Evolutionary conservation across 2,329 filamentous ascomycete species (phyloP).

Genomic region (Colletotrichum agaves): DNA sequence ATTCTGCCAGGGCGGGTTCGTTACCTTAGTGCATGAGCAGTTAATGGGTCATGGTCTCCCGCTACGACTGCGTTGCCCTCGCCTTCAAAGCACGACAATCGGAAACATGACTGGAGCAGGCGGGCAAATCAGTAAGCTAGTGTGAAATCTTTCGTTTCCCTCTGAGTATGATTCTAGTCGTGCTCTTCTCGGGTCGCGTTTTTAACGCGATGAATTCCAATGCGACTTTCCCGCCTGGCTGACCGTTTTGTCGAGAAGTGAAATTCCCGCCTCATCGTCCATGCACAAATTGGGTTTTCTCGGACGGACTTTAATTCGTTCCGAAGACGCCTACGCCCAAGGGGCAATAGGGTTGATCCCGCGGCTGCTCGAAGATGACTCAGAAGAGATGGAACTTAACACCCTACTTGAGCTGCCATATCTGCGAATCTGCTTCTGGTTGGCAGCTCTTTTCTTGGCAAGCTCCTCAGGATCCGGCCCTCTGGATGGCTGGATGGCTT

Average conservation of each 20-base stretch:
- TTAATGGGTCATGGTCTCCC: not conserved
- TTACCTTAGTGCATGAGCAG: too few species aligned
- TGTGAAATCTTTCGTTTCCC: not conserved
- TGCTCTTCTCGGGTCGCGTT: not conserved
- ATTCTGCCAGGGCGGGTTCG: not conserved
- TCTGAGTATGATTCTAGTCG: not conserved
- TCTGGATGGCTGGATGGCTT: conserved; percentile 58
- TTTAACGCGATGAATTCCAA: conserved; percentile 7
- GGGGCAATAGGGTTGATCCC: conserved; percentile 47
- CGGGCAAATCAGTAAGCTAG: not conserved
- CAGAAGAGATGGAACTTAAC: conserved; percentile 49
- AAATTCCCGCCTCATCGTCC: not conserved
- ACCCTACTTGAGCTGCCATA: conserved; percentile 41
- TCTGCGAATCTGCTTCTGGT: conserved; percentile 45
- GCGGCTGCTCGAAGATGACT: conserved; percentile 48
- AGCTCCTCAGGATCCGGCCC: conserved; percentile 60
- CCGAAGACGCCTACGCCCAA: conserved; percentile 42
- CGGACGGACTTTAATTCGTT: not conserved
- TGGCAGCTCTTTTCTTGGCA: conserved; percentile 47
- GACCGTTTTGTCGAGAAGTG: conserved; percentile 1
- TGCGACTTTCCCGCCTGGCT: conserved; percentile 10
- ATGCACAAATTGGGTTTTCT: too few species aligned
- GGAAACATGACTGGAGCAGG: not conserved
- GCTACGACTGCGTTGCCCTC: not conserved
- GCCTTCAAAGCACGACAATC: not conserved